Conservation (phyloP, 2,329 filamentous ascomycete genomes). For the Apiospora malaysiana region DNA sequence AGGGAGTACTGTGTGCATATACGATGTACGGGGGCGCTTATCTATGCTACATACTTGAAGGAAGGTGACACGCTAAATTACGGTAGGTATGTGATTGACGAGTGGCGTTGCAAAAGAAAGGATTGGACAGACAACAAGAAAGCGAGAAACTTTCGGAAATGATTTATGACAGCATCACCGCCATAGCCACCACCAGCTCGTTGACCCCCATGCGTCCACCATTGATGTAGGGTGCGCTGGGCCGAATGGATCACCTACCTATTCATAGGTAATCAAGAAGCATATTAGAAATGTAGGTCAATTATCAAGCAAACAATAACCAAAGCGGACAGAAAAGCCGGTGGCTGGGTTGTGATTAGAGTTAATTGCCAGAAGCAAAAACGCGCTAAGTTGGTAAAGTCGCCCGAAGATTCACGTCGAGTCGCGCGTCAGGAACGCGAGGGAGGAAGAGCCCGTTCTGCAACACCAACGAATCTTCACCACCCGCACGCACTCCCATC, state of each 20-base stretch:
- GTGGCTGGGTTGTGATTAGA: slow-evolving; percentile 8
- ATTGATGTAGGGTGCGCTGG: not conserved
- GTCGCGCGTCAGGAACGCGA: not conserved
- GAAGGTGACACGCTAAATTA: not conserved
- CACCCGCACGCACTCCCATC: not conserved
- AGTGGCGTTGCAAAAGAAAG: not conserved
- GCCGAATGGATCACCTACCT: not conserved
- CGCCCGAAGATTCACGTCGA: not conserved
- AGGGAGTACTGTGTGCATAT: not conserved
- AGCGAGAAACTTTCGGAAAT: too few relatives aligned
- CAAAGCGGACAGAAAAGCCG: not conserved
- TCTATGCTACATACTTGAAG: not conserved
- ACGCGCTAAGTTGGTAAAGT: not conserved
- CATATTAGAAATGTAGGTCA: too few relatives aligned
- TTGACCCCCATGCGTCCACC: not conserved
- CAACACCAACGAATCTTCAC: slow-evolving; percentile 14
- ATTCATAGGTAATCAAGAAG: too few relatives aligned
- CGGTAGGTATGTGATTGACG: not conserved
- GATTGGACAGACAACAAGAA: too few relatives aligned
- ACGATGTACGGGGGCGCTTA: not conserved
- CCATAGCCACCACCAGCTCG: not conserved
- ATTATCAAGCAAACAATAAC: not conserved
- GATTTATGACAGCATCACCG: not conserved
- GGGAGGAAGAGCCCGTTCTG: not conserved
- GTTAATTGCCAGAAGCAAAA: slow-evolving; percentile 13